Conservation (phyloP, 768 basidiomycete species). For the Phlegmacium glaucopus region DNA sequence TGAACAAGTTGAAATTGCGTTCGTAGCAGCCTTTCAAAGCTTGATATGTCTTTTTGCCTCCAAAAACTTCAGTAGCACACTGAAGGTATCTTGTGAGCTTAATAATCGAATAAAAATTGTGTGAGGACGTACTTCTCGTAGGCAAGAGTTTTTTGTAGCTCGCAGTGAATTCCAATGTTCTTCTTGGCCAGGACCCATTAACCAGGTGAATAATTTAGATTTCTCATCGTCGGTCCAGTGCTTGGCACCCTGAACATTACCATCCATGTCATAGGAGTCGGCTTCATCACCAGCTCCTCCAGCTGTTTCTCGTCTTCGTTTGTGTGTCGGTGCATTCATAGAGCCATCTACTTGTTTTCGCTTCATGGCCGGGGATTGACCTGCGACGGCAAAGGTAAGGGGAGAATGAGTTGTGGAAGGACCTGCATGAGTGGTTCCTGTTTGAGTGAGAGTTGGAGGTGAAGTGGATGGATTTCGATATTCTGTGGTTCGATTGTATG, state of each 20-base stretch:
- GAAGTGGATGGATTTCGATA: conserved; percentile 39
- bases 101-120: conserved; percentile 3
- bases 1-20: conserved; percentile 82
- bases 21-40: conserved; percentile 84
- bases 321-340: conserved; percentile 33
- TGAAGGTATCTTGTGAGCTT: conserved; percentile 23
- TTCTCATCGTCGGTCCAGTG: conserved; percentile 88
- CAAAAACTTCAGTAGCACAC: conserved; percentile 73
- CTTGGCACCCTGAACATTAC: conserved; percentile 61
- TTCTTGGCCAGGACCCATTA: conserved; percentile 68
- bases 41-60: conserved; percentile 76
- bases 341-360: conserved; percentile 48
- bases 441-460: conserved; percentile 35
- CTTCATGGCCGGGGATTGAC: conserved; percentile 39
- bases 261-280: conserved; percentile 43
- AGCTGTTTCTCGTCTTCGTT: conserved; percentile 45
- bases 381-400: conserved; percentile 34
- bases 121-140: conserved; percentile 57
- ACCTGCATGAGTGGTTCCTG: conserved; percentile 24
- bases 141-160: conserved; percentile 79
- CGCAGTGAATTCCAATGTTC: conserved; percentile 78
- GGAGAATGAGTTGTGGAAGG: conserved; percentile 33
- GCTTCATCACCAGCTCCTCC: conserved; percentile 21
- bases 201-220: conserved; percentile 72
- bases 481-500: conserved; percentile 26